Base-by-base conservation (phyloP, 306 rosid genomes). In the Bauhinia variegata region DNA sequence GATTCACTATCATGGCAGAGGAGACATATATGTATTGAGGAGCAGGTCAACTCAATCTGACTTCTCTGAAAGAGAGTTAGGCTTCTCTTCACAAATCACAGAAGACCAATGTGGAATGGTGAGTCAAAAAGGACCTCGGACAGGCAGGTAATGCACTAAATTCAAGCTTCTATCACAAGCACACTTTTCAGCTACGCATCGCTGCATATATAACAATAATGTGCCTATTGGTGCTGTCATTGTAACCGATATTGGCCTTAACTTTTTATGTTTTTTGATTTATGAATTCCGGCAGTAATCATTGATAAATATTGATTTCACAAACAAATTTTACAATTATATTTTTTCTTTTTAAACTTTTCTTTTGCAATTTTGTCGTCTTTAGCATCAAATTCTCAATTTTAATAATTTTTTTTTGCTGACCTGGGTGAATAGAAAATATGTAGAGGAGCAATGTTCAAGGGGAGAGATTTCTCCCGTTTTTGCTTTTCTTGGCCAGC, bases 41-140 rank as follows among this genome's bases (percentile, higher is more conserved):
- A 30, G 13, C 28, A 18, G 60, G 72, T 70, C 76, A 68, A 62
- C 54, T 69, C 56, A 11, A 46, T 13, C 76, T 63, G 46, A 44
- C 34, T 78, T 60, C 34, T 67, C 6, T 52, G 63, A 52, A 17
- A 62, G 53, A 11, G 65, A 68, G 71, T 71, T 68, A 53, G 84
- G 75, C 55, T 70, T 82, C 79, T 60, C 63, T 44, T 69, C 49
- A 74, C 73, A 38, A 74, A 71, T 77, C 73, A 79, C 50, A 71
- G 78, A 42, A 64, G 12, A 74, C 11, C 39, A 66, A 54, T 44
- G 70, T 78, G 76, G 65, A 46, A 31, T 53, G 8, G 18, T 11
- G 63, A 39, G 43, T 6, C 16, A 47, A 31, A 54, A 54, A 23
- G 52, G 52, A 67, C 57, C 11, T 49, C 28, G 28, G 28, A 2